Evolutionary conservation across 768 basidiomycete genomes (phyloP).

Genomic region (Mycena epipterygia): DNA sequence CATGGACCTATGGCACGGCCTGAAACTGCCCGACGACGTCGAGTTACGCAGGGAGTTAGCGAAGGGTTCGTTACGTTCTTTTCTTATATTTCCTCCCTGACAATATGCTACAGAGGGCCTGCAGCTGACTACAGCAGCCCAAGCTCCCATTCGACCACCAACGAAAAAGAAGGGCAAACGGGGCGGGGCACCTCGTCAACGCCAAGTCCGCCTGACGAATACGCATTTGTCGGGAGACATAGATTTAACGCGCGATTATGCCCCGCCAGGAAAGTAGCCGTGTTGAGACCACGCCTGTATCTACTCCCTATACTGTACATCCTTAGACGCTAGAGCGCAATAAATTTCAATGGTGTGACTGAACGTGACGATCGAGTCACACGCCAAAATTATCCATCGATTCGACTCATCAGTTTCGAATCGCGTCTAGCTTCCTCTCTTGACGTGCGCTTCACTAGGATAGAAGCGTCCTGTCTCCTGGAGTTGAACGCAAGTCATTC

Average conservation of each 20-base stretch:
- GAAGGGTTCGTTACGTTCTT: conserved; percentile 62
- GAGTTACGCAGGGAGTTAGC: conserved; percentile 84
- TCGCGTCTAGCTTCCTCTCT: background rate
- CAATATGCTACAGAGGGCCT: conserved; percentile 71
- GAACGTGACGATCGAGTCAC: too few species aligned
- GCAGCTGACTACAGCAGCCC: conserved; percentile 78
- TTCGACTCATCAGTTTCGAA: background rate
- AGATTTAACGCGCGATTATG: conserved; percentile 85
- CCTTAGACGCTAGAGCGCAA: background rate
- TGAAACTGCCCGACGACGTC: conserved; percentile 89
- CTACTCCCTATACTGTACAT: conserved; percentile 25
- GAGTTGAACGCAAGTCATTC: conserved; percentile 9
- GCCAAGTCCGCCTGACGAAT: conserved; percentile 89
- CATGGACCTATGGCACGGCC: conserved; percentile 85
- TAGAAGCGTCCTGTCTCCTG: background rate
- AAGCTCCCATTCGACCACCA: conserved; percentile 64
- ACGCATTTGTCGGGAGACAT: conserved; percentile 89
- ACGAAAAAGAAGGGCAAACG: conserved; percentile 87
- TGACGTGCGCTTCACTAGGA: conserved; percentile 8
- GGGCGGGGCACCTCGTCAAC: conserved; percentile 77
- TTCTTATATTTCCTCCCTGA: conserved; percentile 3
- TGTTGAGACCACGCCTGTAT: background rate
- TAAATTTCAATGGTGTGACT: too few species aligned
- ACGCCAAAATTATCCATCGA: conserved; percentile 5
- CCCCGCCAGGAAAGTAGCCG: conserved; percentile 51